Base-by-base conservation (phyloP, 495 filamentous ascomycete genomes). In the Lentithecium fluviatile region DNA sequence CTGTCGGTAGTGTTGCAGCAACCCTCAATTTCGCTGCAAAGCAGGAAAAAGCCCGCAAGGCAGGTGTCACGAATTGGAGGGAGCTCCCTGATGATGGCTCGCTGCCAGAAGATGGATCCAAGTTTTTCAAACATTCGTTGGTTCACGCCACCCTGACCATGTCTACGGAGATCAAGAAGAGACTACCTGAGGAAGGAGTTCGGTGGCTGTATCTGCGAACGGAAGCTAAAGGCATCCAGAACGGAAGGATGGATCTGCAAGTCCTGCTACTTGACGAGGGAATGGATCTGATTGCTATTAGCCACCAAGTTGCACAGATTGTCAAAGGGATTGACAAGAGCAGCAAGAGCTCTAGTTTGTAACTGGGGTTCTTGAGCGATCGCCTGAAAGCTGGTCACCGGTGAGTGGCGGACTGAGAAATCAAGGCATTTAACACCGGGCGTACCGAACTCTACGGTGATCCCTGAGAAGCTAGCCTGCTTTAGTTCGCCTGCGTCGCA, bases 131-230 rank as follows among this genome's bases (percentile, higher is more conserved):
- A n/a, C 2, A 58, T 21, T 48, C 48, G 6, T 17, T 48, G 21
- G 42, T 55, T 51, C 6, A 58, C 11, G 26, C 45, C 2, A 57
- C 60, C 1, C 15, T 63, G 2, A 56, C 7, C 11, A 63, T 56
- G 45, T 40, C 45, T 19, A 56, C 46, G 4, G 60, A 63, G 45
- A 50, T 63, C 15, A 63, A 63, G 53, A 56, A 58, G n/a, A 25
- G 23, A 15, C 38, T 63, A 32, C 60, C 60, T 1, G 43, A 42
- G 2, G 60, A 51, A 43, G 60, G 60, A 0, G 32, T 57, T 2
- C 25, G 38, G 10, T 63, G 60, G 60, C 32, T 63, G 5, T 63
- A 56, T 24, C 4, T 56, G 38, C 52, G 60, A 11, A 29, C 11
- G 1, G 19, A 45, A 29, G 19, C 25, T 6, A 63, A 58, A 38